Conservation (phyloP, 2,329 filamentous ascomycete species). For the Tolypocladium nubicola region DNA sequence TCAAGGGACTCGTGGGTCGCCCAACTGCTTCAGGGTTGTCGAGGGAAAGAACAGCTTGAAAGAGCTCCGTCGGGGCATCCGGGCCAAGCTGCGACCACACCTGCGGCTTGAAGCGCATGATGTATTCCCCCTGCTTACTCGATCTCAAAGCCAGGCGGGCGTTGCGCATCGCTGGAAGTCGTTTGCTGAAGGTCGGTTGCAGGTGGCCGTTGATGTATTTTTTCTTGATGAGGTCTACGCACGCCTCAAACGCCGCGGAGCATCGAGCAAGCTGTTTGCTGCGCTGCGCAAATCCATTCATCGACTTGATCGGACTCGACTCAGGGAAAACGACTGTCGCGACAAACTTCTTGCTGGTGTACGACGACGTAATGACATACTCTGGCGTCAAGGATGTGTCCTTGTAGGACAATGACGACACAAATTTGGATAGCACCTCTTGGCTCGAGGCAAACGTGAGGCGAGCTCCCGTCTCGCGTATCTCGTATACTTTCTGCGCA, state of each 20-base stretch:
- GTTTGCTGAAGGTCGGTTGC: slow-evolving; percentile 60
- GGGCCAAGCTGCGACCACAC: slow-evolving; percentile 50
- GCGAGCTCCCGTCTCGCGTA: slow-evolving; percentile 61
- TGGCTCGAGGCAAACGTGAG: slow-evolving; percentile 70
- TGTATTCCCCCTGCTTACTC: slow-evolving; percentile 64
- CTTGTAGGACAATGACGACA: slow-evolving; percentile 43
- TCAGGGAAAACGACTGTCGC: slow-evolving; percentile 75
- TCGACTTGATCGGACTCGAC: slow-evolving; percentile 57
- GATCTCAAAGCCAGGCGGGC: slow-evolving; percentile 71
- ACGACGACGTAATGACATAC: slow-evolving; percentile 47
- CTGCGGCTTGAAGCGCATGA: slow-evolving; percentile 67
- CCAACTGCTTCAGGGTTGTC: slow-evolving; percentile 43
- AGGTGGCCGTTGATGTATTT: slow-evolving; percentile 64
- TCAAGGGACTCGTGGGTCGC: slow-evolving; percentile 50
- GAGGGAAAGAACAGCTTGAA: slow-evolving; percentile 51
- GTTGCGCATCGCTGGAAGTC: slow-evolving; percentile 75
- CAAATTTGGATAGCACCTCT: slow-evolving; percentile 61
- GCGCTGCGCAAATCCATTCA: slow-evolving; percentile 49
- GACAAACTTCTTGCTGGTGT: slow-evolving; percentile 47
- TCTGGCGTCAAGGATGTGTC: slow-evolving; percentile 27
- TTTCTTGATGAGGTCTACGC: slow-evolving; percentile 54
- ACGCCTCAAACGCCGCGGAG: slow-evolving; percentile 79
- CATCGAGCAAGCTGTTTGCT: slow-evolving; percentile 76
- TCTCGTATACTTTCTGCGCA: slow-evolving; percentile 41
- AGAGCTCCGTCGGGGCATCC: slow-evolving; percentile 40